These are phyloP conservation scores for Diaporthe longicolla DNA, from an alignment of 2,329 filamentous ascomycete genomes.

Conservation along the genomic window DNA sequence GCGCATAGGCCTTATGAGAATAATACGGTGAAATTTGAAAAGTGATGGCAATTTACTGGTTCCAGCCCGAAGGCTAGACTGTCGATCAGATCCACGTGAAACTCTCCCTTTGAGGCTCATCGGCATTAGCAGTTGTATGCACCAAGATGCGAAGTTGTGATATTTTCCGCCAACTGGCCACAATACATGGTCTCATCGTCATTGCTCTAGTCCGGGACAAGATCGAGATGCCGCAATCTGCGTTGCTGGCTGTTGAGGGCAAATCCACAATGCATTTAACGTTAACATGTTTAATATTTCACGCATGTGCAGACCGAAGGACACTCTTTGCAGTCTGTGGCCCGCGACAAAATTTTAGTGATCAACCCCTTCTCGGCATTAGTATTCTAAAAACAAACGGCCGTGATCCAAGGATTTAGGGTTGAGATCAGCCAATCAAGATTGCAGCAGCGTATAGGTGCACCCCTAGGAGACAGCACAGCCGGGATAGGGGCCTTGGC, in stretches of 20 bases:
- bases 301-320: neutral
- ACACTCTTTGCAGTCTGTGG: neutral
- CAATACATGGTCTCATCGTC: neutral
- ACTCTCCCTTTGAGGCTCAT: too few relatives aligned
- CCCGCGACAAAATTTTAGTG: neutral
- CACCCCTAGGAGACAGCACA: too few relatives aligned
- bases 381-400: neutral
- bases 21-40: too few relatives aligned
- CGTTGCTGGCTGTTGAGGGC: too few relatives aligned
- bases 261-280: neutral
- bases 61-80: too few relatives aligned
- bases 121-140: neutral
- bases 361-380: neutral
- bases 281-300: neutral
- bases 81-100: too few relatives aligned
- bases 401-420: neutral
- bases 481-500: neutral
- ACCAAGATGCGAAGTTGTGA: neutral
- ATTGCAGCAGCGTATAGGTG: neutral
- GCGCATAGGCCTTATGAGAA: too few relatives aligned
- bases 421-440: constrained; percentile 8
- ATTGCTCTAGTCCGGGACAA: neutral
- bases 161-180: neutral
- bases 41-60: too few relatives aligned
- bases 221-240: neutral